phyloP scores from a whole-genome alignment of 2,329 filamentous ascomycete genomes.

The Paecilomyces fulvus region DNA sequence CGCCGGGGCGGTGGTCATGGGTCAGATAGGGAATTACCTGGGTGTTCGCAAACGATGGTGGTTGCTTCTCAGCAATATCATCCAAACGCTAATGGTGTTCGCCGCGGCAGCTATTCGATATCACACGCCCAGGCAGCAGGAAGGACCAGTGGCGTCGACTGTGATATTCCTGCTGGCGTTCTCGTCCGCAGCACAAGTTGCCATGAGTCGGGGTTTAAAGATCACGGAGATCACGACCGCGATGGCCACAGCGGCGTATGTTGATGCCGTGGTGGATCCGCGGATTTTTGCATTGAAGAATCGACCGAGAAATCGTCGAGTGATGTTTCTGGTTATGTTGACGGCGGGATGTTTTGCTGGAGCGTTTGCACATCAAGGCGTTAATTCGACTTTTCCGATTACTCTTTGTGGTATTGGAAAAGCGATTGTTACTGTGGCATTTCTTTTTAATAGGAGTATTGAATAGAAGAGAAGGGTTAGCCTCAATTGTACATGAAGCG shows the following conservation, averaged over 20 bases:
- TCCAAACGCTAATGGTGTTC: constrained; percentile 50
- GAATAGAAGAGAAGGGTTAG: background rate
- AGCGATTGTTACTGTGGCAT: background rate
- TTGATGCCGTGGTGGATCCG: constrained; percentile 51
- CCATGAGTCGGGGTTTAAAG: constrained; percentile 45
- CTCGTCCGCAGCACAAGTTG: constrained; percentile 51
- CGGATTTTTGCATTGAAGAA: constrained; percentile 42
- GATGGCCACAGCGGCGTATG: constrained; percentile 56
- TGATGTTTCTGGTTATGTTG: constrained; percentile 43
- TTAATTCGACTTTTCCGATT: background rate
- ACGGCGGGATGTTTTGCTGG: constrained; percentile 44
- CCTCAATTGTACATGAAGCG: no score
- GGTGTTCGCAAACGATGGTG: constrained; percentile 45
- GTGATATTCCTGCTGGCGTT: constrained; percentile 47
- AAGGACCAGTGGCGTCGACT: constrained; percentile 33
- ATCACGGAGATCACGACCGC: constrained; percentile 57
- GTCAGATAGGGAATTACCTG: constrained; percentile 48
- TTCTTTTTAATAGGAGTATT: background rate
- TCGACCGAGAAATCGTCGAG: constrained; percentile 39
- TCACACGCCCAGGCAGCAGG: constrained; percentile 21
- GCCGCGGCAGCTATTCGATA: constrained; percentile 44
- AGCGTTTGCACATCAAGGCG: constrained; percentile 19
- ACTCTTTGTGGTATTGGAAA: background rate
- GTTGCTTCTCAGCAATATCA: constrained; percentile 46
- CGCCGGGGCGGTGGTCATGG: constrained; percentile 46